Base-by-base conservation (phyloP, 495 filamentous ascomycete genomes). In the Podospora didyma region DNA sequence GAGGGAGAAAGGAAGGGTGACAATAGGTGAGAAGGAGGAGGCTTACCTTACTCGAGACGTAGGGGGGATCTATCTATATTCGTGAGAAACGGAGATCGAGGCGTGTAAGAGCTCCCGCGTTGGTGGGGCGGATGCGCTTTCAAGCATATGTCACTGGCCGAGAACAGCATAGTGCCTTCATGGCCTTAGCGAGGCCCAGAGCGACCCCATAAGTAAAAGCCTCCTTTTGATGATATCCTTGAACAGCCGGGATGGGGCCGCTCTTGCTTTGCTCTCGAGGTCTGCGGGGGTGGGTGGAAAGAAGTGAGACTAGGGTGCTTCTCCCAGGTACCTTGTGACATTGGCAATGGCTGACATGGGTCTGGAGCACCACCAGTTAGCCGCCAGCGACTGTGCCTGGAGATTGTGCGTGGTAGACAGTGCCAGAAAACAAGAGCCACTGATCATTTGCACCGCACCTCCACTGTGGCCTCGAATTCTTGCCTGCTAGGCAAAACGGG, bases 1-100 rank as follows among this genome's bases (percentile, higher is more conserved):
- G 62, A 53, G 17, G 58, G 52, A 44, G 42, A 54, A 53, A 31
- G 26, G 53, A 48, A 49, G 56, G 54, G 45, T 55, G 52, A 51
- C 41, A 51, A 31, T 31, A 31, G 26, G 26, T 59, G 54, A 59
- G 56, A 62, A 49, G 56, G 56, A 55, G 20, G 51, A 57, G 48
- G 52, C 62, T 62, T 53, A 59, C 23, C 50, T 51, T 49, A 53
- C 54, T 31, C 58, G 53, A 50, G 53, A 58, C 41, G 51, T 37
- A 42, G 47, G 52, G 42, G 52, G 42, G 23, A 47, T 35, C 46
- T 56, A 53, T 61, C 53, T 65, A 64, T 64, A 61, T 64, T 45
- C 44, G 51, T 50, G 58, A 35, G 47, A 39, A n/a, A 51, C 39
- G 31, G 53, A 44, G 19, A 49, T 20, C 9, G 31, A 50, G 46